Evolutionary conservation across 176 grass and related monocot species (phyloP), one percentile per base, ranked within the genome.

Genomic region (Eragrostis nindensis): DNA sequence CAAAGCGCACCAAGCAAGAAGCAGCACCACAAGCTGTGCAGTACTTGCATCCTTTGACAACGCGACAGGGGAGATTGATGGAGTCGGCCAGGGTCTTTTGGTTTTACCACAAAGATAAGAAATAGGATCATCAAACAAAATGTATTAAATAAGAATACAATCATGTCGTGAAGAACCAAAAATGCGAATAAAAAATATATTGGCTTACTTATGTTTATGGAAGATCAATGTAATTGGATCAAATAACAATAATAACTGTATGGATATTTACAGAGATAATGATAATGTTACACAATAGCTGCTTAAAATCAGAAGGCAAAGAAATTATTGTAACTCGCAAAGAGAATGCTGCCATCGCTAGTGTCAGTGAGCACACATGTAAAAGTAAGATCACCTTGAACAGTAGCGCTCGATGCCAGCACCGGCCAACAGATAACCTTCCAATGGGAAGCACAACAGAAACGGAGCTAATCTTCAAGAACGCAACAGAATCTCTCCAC

Each of bases 1-100:
- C 86, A 73, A 93, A 82, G n/a, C 70, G 88, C 57, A 97, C 94
- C 81, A 97, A 82, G 77, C 91, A 97, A 80, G 94, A 91, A 29
- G 86, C 68, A 52, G 90, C 81, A 74, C 39, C 69, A 77, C 47
- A 74, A 74, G 60, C 74, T 83, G 79, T 89, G 80, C 94, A 97
- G 79, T 91, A 93, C 59, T 68, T 89, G 83, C 94, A 97, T 39
- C 94, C 94, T 76, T 82, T 93, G 36, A 83, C 91, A 78, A 97
- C 17, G 62, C 94, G 86, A 89, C 94, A 93, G 48, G 88, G 91
- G 27, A 97, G 81, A 87, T 78, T 89, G 68, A 97, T 83, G 44
- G 83, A 65, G 47, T 97, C 91, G 7, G 90, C 90, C 29, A 93
- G 66, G 42, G 78, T 73, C 93, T 96, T 87, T 87, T 54, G 64